Evolutionary conservation across 2,329 filamentous ascomycete species (phyloP).

Genomic region (Amphichorda felina): DNA sequence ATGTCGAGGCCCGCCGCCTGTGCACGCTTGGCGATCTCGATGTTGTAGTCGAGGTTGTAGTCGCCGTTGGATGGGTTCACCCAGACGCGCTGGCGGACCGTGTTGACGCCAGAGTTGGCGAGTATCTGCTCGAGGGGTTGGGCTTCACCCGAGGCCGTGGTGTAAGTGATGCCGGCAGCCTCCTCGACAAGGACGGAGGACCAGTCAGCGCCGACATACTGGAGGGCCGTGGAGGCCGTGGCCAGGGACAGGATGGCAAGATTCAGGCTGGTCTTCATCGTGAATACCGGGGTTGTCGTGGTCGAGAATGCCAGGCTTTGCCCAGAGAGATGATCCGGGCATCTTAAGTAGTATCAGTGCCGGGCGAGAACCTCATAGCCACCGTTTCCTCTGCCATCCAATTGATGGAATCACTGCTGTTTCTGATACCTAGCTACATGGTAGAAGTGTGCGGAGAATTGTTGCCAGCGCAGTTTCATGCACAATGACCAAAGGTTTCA

Average conservation of each 20-base stretch:
- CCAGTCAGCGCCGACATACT: constrained; percentile 58
- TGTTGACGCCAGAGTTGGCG: constrained; percentile 51
- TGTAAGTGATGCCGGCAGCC: constrained; percentile 47
- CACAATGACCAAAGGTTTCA: too few relatives aligned
- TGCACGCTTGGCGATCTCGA: constrained; percentile 54
- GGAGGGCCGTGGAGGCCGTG: constrained; percentile 25
- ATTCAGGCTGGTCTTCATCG: background rate
- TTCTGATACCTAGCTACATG: too few relatives aligned
- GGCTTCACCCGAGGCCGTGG: constrained; percentile 36
- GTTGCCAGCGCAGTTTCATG: too few relatives aligned
- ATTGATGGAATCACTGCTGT: too few relatives aligned
- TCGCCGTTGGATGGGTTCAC: constrained; percentile 52
- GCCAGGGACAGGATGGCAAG: background rate
- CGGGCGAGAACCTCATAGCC: too few relatives aligned
- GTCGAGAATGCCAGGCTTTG: too few relatives aligned
- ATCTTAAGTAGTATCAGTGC: too few relatives aligned
- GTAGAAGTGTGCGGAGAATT: too few relatives aligned
- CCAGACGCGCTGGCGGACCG: constrained; percentile 60
- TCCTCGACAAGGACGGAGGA: constrained; percentile 57
- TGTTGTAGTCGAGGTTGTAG: constrained; percentile 60
- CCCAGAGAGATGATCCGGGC: too few relatives aligned
- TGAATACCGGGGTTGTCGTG: background rate
- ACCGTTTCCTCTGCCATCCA: too few relatives aligned
- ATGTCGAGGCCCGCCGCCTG: constrained; percentile 49
- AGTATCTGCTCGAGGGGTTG: constrained; percentile 53